phyloP scores from a whole-genome alignment of 345 rosid genomes.

The Geranium brycei region DNA sequence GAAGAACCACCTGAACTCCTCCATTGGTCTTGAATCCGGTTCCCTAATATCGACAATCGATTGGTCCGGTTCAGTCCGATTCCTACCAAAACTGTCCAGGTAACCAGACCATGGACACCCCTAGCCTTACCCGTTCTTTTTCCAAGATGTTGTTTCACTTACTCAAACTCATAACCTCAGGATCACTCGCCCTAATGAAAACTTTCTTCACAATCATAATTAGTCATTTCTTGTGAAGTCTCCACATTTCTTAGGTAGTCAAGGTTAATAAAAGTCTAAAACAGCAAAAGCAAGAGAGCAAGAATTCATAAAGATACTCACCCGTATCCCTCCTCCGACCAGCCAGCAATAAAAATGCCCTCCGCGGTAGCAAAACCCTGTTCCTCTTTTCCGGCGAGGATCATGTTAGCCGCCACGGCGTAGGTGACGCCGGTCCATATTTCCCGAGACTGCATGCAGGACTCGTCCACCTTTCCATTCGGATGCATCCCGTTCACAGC shows the following conservation, averaged over 20 bases:
- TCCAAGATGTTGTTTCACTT: no score
- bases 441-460: constrained; percentile 99
- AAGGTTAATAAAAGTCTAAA: not conserved
- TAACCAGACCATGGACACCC: no score
- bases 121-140: no score
- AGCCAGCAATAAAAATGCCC: constrained; percentile 83
- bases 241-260: not conserved
- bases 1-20: no score
- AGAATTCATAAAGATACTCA: constrained; percentile 21
- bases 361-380: constrained; percentile 79
- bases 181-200: no score
- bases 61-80: no score
- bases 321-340: constrained; percentile 99
- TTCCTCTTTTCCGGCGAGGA: constrained; percentile 88
- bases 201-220: no score
- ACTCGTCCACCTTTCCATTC: constrained; percentile 82
- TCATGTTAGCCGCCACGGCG: constrained; percentile 82
- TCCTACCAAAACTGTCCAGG: no score
- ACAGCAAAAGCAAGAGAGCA: not conserved
- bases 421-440: constrained; percentile 97
- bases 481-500: constrained; percentile 99
- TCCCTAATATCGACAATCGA: no score
- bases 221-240: no score
- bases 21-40: no score
- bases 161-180: no score